Percentiles rank a stretch among this genome's conserved stretches.
Evolutionary conservation across 495 filamentous ascomycete genomes (phyloP).

Genomic region (Aspergillus taichungensis): DNA sequence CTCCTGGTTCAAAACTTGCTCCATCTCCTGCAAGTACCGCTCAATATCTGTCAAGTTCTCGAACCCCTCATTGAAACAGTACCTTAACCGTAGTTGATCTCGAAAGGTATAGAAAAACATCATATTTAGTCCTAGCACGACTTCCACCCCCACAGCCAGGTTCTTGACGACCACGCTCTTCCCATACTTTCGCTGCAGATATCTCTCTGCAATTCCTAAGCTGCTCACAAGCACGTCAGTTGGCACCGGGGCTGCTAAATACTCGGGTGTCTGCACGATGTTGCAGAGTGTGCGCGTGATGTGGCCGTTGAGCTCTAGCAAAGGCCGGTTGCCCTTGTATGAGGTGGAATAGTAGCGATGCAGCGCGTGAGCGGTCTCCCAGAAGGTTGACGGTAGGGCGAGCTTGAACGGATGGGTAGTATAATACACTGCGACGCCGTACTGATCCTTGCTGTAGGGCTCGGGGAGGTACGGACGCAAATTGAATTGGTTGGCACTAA

Average conservation of each 20-base stretch:
- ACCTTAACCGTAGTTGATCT: background rate
- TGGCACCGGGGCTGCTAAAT: background rate
- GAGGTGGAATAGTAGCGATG: background rate
- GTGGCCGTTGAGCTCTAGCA: background rate
- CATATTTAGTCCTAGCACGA: background rate
- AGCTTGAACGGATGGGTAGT: background rate
- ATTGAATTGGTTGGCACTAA: background rate
- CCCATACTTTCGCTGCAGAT: slow-evolving; percentile 1
- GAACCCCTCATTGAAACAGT: slow-evolving; percentile 2
- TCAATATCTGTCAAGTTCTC: background rate
- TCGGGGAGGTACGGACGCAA: background rate
- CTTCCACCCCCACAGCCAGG: background rate
- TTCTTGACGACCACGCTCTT: background rate
- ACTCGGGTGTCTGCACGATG: background rate
- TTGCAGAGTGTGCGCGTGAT: background rate
- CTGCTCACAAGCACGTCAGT: background rate
- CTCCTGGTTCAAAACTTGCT: background rate
- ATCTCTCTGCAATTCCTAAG: slow-evolving; percentile 1
- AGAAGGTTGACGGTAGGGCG: background rate
- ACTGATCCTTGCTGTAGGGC: background rate
- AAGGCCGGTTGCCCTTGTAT: background rate
- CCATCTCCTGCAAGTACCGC: background rate
- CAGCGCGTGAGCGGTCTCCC: background rate
- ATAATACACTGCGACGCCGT: slow-evolving; percentile 1
- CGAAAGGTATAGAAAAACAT: slow-evolving; percentile 1